A percentile compares a stretch with the other conserved stretches of the same genome.
These are phyloP conservation scores for Chimonanthus praecox DNA, from an alignment of 164 flowering plant genomes.

Conservation along the genomic window DNA sequence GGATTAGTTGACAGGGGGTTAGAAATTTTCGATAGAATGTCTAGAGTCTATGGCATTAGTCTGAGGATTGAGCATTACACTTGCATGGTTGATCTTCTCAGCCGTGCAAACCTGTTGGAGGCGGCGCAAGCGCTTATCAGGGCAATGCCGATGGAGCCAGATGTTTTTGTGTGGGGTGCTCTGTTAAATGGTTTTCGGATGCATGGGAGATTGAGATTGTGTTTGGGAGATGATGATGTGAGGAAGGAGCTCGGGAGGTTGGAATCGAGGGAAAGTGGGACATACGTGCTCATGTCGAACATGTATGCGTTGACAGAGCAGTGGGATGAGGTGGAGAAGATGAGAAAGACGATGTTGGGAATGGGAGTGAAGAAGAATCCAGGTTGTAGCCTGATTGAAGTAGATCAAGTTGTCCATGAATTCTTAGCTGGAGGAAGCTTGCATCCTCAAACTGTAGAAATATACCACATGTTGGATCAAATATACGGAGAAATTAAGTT, in stretches of 20 bases:
- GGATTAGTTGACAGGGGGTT: slow-evolving; percentile 10
- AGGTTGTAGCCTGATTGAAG: slow-evolving; percentile 21
- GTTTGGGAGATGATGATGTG: slow-evolving; percentile 1
- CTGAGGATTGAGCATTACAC: slow-evolving; percentile 12
- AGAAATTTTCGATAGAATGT: slow-evolving; percentile 8
- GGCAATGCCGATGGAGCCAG: slow-evolving; percentile 17
- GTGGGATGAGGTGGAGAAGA: slow-evolving; percentile 12
- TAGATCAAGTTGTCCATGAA: slow-evolving; percentile 15
- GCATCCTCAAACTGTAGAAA: slow-evolving; percentile 4
- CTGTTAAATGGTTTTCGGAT: slow-evolving; percentile 12
- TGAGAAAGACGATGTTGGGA: slow-evolving; percentile 12
- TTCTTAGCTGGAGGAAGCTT: slow-evolving; percentile 15
- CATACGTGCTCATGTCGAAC: slow-evolving; percentile 13
- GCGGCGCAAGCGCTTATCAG: slow-evolving; percentile 13
- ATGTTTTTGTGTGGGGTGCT: slow-evolving; percentile 12
- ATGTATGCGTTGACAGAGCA: slow-evolving; percentile 12
- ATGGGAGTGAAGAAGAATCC: slow-evolving; percentile 18
- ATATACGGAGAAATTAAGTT: slow-evolving; percentile 2
- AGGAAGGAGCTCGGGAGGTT: slow-evolving; percentile 2
- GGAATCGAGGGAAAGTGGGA: slow-evolving; percentile 2
- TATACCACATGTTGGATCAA: slow-evolving; percentile 11
- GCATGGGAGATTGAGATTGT: not conserved
- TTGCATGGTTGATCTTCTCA: slow-evolving; percentile 18
- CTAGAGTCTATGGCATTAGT: slow-evolving; percentile 2
- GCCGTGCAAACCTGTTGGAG: slow-evolving; percentile 6